These are phyloP conservation scores for Malus sieversii DNA, from an alignment of 306 rosid genomes.

Conservation along the genomic window DNA sequence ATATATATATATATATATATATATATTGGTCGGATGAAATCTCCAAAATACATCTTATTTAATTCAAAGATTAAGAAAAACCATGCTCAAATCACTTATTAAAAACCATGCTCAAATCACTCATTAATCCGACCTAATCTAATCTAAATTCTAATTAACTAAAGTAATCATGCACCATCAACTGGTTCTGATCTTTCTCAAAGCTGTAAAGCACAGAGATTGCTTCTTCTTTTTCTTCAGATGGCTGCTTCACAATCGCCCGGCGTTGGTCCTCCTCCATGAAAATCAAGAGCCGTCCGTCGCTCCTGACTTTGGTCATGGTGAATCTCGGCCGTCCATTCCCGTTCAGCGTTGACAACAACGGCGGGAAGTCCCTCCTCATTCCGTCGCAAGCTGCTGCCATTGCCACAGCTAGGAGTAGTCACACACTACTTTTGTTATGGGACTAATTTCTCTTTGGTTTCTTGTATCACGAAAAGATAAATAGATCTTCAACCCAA, in stretches of 20 bases:
- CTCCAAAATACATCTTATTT: background rate
- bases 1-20: too few relatives aligned
- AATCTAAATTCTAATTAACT: background rate
- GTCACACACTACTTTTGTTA: background rate
- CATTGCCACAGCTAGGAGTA: too few relatives aligned
- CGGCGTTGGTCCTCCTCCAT: background rate
- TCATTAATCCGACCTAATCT: background rate
- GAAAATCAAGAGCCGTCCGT: background rate
- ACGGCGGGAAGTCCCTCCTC: background rate
- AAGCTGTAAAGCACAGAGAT: background rate
- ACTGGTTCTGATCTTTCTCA: background rate
- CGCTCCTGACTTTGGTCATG: background rate
- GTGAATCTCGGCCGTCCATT: background rate
- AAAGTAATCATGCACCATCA: background rate
- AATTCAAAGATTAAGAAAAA: background rate
- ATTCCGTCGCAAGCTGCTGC: too few relatives aligned
- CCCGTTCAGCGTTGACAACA: background rate
- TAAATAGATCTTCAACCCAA: too few relatives aligned
- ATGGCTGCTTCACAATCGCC: background rate
- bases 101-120: background rate
- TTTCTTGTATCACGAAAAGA: too few relatives aligned
- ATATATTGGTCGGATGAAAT: background rate
- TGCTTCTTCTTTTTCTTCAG: background rate
- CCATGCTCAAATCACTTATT: background rate
- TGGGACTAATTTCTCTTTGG: background rate